phyloP scores from a whole-genome alignment of 441 rosid species.

The Cnidoscolus chayamansa region DNA sequence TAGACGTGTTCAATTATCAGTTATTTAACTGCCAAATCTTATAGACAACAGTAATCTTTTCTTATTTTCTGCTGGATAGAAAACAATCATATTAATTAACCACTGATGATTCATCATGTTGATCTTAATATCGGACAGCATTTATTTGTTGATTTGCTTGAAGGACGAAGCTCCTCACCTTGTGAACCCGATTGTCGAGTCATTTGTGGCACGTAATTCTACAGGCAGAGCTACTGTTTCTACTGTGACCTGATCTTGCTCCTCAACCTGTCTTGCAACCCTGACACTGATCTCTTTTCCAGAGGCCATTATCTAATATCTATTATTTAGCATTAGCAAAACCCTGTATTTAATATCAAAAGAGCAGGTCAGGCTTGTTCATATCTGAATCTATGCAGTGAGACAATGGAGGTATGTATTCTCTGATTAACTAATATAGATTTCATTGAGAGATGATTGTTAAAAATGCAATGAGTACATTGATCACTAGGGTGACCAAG shows the following conservation, averaged over 20 bases:
- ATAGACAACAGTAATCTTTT: not conserved
- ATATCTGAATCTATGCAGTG: not conserved
- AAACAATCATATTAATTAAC: not conserved
- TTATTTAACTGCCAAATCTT: too few species aligned
- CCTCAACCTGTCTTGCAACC: not conserved
- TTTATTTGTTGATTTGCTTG: constrained; percentile 15
- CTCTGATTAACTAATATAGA: not conserved
- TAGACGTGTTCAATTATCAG: too few species aligned
- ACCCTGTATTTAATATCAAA: not conserved
- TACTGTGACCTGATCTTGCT: constrained; percentile 26
- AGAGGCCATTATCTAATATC: not conserved
- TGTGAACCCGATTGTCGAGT: constrained; percentile 76
- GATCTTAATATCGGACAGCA: not conserved
- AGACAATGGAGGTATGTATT: not conserved
- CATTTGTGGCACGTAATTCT: constrained; percentile 65
- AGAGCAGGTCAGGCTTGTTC: not conserved
- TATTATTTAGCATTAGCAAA: not conserved
- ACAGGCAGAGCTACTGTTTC: constrained; percentile 25
- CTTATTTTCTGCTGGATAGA: not conserved
- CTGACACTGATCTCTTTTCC: not conserved
- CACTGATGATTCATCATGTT: not conserved
- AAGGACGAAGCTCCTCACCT: constrained; percentile 87
- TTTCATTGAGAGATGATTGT: not conserved
- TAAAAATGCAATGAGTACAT: not conserved
- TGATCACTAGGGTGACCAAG: too few species aligned